Conservation (phyloP, 1,284 basidiomycete species). For the Xerocomus amazonicus region DNA sequence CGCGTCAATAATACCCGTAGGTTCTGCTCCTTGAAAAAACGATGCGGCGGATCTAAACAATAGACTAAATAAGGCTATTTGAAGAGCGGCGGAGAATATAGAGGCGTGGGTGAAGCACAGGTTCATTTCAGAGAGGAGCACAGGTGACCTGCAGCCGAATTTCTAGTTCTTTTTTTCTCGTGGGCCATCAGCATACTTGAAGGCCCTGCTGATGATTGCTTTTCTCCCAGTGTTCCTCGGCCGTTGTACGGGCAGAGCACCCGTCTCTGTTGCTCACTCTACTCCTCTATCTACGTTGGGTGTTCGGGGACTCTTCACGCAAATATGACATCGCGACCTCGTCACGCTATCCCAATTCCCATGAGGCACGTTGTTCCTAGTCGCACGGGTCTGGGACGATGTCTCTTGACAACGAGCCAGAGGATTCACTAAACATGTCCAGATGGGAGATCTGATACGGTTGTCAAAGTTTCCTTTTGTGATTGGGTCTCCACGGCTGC, state of each 20-base stretch:
- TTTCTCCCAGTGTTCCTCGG: background rate
- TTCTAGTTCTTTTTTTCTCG: background rate
- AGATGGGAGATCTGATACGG: background rate
- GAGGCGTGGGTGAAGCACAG: background rate
- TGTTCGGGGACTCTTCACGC: background rate
- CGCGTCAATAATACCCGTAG: background rate
- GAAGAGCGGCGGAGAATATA: slow-evolving; percentile 1
- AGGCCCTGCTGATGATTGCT: background rate
- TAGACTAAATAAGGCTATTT: background rate
- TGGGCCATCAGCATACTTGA: background rate
- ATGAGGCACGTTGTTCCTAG: background rate
- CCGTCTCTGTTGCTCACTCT: background rate
- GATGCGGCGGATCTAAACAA: background rate
- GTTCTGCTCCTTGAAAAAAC: background rate
- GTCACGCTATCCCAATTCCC: background rate
- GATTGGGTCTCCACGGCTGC: too few species aligned
- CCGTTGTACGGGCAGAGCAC: background rate
- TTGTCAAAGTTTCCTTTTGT: background rate
- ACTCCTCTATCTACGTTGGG: background rate
- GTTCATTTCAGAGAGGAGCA: background rate
- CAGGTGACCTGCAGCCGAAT: background rate
- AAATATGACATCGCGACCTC: background rate
- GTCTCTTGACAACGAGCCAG: background rate
- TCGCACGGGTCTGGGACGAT: background rate
- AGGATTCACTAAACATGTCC: background rate